Evolutionary conservation across 768 basidiomycete genomes (phyloP), one percentile per base, ranked within the genome.

Genomic region (Trametes cubensis): DNA sequence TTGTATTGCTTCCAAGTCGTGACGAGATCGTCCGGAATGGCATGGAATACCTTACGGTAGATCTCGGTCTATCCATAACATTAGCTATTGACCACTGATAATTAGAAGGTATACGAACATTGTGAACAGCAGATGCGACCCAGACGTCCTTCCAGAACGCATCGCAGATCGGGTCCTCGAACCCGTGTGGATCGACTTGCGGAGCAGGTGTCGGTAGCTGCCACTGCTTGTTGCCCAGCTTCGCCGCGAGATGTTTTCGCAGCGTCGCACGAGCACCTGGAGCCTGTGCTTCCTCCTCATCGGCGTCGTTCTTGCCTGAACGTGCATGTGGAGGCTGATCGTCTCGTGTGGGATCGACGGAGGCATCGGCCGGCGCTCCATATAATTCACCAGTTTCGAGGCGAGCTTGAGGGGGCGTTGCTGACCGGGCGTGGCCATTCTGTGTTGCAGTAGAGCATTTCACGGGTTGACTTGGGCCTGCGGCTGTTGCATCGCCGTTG

Each of bases 1-100:
- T 88, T 95, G 76, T 89, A 98, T 70, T 94, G 90, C 70, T 95
- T 95, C 96, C 96, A 99, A 0, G 95, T 96, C 2, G 88, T 89
- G 62, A 98, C 85, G 23, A 87, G 79, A 72, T 99, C 95, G 72
- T 98, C 96, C 6, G 97, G 96, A 57, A 95, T 79, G 40, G 90
- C 89, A 68, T 94, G 89, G 79, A 99, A 99, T 4, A 98, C 94
- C 71, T 92, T 95, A 58, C 95, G 88, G 76, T 85, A 98, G 65
- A 98, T 94, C 72, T 96, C 92, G 64, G 96, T 99, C 94, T 95
- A 62, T 13, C 59, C 53, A 15, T 56, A 54, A 30, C 50, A 62
- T 53, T 55, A 30, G 40, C 21, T 3, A 6, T 10, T 17, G 34
- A 34, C 28, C 55, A 39, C n/a, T 52, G 15, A 39, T 15, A 21